These are phyloP conservation scores for Trypanosoma avium DNA, from an alignment of 208 protist species.

Conservation along the genomic window DNA sequence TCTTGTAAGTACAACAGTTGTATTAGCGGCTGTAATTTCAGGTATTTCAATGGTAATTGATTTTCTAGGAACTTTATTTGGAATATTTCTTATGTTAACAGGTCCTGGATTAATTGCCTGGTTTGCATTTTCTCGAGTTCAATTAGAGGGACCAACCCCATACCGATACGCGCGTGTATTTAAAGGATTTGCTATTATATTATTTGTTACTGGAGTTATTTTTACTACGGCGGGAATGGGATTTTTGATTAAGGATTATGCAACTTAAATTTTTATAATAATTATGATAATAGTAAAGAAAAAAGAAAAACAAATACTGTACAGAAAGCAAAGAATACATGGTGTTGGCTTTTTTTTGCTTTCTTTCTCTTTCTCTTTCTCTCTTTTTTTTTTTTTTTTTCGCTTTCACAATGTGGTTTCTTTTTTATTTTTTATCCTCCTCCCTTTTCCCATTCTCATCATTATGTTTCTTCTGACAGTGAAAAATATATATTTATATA, in stretches of 20 bases:
- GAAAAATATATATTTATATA: too few relatives aligned
- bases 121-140: conserved; percentile 44
- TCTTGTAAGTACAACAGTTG: conserved; percentile 45
- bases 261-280: background rate
- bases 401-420: background rate
- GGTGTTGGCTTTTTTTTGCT: background rate
- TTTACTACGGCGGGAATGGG: conserved; percentile 37
- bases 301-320: background rate
- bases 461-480: too few relatives aligned
- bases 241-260: conserved; percentile 32
- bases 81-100: conserved; percentile 65
- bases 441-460: too few relatives aligned
- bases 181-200: conserved; percentile 33
- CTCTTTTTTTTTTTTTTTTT: conserved; percentile 21
- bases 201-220: conserved; percentile 32
- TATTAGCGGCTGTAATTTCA: conserved; percentile 44
- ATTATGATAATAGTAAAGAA: background rate
- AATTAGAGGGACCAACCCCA: conserved; percentile 1
- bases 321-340: background rate
- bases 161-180: conserved; percentile 24
- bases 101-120: conserved; percentile 52
- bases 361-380: conserved; percentile 21
- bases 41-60: conserved; percentile 74
- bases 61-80: conserved; percentile 60
- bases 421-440: background rate